Evolutionary conservation across 257 asterid species (phyloP), one percentile per base, ranked within the genome.

Genomic region (Solanum infundibuliforme): DNA sequence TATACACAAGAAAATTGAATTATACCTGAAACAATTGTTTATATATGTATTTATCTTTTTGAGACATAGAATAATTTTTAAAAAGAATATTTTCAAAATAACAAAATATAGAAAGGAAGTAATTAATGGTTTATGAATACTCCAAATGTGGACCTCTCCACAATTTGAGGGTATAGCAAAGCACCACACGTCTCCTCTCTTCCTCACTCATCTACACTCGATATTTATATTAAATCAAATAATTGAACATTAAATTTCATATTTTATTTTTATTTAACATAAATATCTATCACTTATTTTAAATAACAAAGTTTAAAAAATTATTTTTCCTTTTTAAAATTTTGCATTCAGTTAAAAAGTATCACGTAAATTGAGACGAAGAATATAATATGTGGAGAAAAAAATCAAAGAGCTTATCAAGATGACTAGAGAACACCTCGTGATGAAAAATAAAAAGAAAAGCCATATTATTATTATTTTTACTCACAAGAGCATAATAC

Each of bases 231-330:
- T 21, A 36, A 74, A 74, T 74, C 1, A 74, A 74, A 74, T 36
- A 0, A 74, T 3, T 21, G 0, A 2, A 73, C 0, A 0, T 20
- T 20, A 55, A 55, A 55, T 0, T 55, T 55, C 0, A 0, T 3
- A 55, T 74, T 74, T 74, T 35, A 31, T 2, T 4, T 32, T 32
- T 71, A 4, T 4, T 2, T 4, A 2, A 32, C 0, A 16, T 1
- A 32, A 32, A 32, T 71, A 16, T 32, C 5, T 16, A 71, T 2
- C 3, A 71, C 1, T 71, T 2, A 0, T 71, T 34, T 72, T 72
- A 72, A 5, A 72, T 8, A 5, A 16, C 0, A 72, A 72, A 32
- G 0, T 32, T 32, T 4, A 4, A 32, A 29, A 16, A 72, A 72
- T 16, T 0, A 0, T 71, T 71, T 2, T 29, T 14, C 0, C 2